Base-by-base conservation (phyloP, 768 basidiomycete species). In the Lactifluus hygrophoroides region DNA sequence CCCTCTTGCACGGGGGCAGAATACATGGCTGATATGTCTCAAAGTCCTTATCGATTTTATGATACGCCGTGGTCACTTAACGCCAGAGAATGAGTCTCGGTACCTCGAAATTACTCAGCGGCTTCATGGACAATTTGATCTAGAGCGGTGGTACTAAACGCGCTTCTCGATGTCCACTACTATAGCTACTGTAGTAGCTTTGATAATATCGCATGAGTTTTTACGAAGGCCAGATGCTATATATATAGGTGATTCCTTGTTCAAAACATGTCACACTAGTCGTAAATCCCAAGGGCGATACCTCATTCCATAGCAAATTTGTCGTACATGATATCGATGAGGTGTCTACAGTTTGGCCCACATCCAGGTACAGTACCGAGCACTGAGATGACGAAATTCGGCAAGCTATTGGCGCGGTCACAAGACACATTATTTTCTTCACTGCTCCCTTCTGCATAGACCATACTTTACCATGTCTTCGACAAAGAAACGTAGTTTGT, bases 21-120 rank as follows among this genome's bases (percentile, higher is more conserved):
- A 43, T 13, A 13, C 42, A 10, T 43, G 23, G 2, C 10, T 43
- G 3, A 23, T 21, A 13, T 23, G 23, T 43, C 21, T 43, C 42
- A 43, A 55, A 91, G 92, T 94, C 16, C 74, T 97, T 48, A 74
- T 98, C 46, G 94, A 98, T 70, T 85, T 97, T 58, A 79, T 98
- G 70, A 80, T 97, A 50, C 82, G 94, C 1, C 84, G 88, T 58
- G 94, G 94, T 0, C 77, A 85, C 60, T 75, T 97, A 51, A 94
- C 91, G 0, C 81, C 91, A 0, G 94, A 95, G 60, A 89, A 85
- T 58, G 96, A 98, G 68, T 83, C 87, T 1, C 76, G 90, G 59
- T 94, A 80, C 67, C 72, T 88, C 71, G 85, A 91, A 68, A 86
- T 96, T 42, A 65, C 81, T 11, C 86, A 86, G 13, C 78, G 83